phyloP scores from a whole-genome alignment of 2,329 filamentous ascomycete species.

The Beauveria pseudobassiana region DNA sequence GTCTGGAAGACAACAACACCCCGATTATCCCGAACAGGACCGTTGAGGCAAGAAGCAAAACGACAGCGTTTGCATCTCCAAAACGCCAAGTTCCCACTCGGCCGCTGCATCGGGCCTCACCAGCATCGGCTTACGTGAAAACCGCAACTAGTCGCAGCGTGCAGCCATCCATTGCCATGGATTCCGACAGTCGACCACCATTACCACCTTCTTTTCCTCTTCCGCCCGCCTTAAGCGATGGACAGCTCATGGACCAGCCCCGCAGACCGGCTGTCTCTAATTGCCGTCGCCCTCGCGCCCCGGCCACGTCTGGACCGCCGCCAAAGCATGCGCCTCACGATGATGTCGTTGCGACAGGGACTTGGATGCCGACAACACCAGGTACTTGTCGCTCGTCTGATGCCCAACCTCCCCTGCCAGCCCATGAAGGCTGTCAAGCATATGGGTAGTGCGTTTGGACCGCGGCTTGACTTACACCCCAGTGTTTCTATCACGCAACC shows the following conservation, averaged over 20 bases:
- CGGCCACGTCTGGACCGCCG: constrained; percentile 2
- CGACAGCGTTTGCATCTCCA: background rate
- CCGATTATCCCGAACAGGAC: background rate
- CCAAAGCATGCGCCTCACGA: background rate
- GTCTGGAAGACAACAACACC: background rate
- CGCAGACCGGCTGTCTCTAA: background rate
- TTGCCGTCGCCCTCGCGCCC: constrained; percentile 4
- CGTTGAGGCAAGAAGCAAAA: background rate
- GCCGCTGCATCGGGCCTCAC: constrained; percentile 7
- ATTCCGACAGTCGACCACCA: background rate
- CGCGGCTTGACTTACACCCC: constrained; percentile 7
- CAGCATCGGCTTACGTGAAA: constrained; percentile 4
- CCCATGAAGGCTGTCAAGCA: background rate
- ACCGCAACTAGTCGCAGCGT: constrained; percentile 4
- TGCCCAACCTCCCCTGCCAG: constrained; percentile 10
- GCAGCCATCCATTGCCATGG: constrained; percentile 8
- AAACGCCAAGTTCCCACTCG: constrained; percentile 7
- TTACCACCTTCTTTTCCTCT: background rate
- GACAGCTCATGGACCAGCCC: background rate
- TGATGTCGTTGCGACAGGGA: constrained; percentile 1
- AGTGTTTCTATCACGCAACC: constrained; percentile 3
- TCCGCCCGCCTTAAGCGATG: background rate
- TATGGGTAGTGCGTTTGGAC: background rate
- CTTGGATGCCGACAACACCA: background rate
- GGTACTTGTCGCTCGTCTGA: constrained; percentile 2